Evolutionary conservation across 352 stramenopile species (phyloP), one percentile per base, ranked within the genome.

Genomic region (Pythium brachiatum): DNA sequence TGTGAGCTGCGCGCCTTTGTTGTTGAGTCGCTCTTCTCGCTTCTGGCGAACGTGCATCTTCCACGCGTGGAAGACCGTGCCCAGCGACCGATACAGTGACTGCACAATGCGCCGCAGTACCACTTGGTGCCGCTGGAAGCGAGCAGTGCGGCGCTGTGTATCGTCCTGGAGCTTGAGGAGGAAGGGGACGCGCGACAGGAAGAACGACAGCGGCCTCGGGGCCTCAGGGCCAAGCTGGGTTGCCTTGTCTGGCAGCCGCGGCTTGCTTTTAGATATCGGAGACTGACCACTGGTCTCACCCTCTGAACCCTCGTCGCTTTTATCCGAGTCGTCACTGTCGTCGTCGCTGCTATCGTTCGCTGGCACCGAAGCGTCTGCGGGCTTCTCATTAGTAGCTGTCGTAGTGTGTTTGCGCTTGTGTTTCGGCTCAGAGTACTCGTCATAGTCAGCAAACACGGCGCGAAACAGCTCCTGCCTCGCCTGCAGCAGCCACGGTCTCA

Each of bases 61-160:
- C 78, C 78, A 87, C 0, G 78, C 78, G 27, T 87, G 75, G 50
- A 87, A 87, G 6, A 87, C 75, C 11, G 60, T 74, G 8, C 75
- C 78, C 7, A 87, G 56, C 7, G 75, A 84, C 7, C 65, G 76
- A 41, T 81, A 84, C 32, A 84, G 67, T 3, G 78, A 72, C 60
- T 87, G 78, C 20, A 87, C 64, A 11, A 84, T 78, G 26, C 75
- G 75, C 3, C 71, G 69, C 13, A 87, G 63, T 53, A 84, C 74
- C 20, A 69, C 66, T 36, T 87, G 66, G 46, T 84, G 64, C 16
- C 73, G 69, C 53, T 74, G 62, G 43, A 87, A 81, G 5, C 59
- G 64, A 12, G 68, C 55, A 8, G 61, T 48, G 12, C 70, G 72
- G 23, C 57, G 50, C n/a, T 74, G 61, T 13, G 64, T 67, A 29